Evolutionary conservation across 2,329 filamentous ascomycete species (phyloP), one percentile per base, ranked within the genome.

Genomic region (Botrytis byssoidea): DNA sequence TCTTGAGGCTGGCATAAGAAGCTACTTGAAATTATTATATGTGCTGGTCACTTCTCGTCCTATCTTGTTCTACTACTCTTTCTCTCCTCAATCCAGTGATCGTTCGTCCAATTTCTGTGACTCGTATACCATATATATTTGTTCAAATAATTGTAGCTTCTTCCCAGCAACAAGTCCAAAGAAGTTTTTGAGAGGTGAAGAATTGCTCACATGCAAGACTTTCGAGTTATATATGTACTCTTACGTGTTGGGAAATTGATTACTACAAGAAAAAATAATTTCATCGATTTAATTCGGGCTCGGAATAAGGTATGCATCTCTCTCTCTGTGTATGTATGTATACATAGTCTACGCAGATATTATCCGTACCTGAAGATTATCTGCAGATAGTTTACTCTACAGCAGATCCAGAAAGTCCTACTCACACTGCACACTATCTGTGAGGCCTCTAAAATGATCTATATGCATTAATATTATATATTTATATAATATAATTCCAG

Each of bases 1-100:
- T 7, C 6, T 29, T 4, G 1, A 2, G 14, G 6, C 44, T 7
- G 0, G 10, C 3, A 25, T 4, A 42, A 16, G n/a, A 42, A 10
- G 5, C 1, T 32, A 42, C 9, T 9, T 8, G 4, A 8, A 16
- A 16, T 57, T 22, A 29, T 29, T 22, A 20, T 16, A 25, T 32
- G 25, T 69, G 22, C 22, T 32, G 48, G 40, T 44, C 35, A n/a
- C 60, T 57, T 57, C 51, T 57, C 9, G 14, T 29, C 51, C 6
- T 4, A 16, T 37, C 32, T 10, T 3, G 1, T 37, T 1, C 2
- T 35, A 59, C 29, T 14, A 37, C 20, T 37, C 22, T 22, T 12
- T 18, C 20, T 60, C 32, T 12, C 32, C 32, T 12, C 32, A 22
- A 3, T 6, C 7, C 22, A 20, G 29, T 60, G 29, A 60, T 22